These are phyloP conservation scores for Bimuria novae-zelandiae DNA, from an alignment of 2,329 filamentous ascomycete species.

Conservation along the genomic window DNA sequence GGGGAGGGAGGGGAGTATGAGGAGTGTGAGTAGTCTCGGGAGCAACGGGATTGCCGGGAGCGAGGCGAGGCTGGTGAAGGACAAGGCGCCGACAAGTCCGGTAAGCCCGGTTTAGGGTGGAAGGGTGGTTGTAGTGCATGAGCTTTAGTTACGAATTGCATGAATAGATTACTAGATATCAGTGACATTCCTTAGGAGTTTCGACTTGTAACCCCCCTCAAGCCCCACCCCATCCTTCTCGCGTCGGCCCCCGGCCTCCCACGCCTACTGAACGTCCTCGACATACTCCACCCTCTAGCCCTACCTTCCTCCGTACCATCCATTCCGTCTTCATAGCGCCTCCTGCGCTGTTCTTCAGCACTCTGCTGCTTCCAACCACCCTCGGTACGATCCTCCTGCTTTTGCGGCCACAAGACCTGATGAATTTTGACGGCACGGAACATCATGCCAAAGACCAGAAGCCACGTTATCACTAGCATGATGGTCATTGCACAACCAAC, in stretches of 20 bases:
- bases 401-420: slow-evolving; percentile 78
- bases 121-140: not conserved
- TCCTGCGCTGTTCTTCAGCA: slow-evolving; percentile 35
- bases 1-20: slow-evolving; percentile 7
- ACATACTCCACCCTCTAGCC: slow-evolving; percentile 26
- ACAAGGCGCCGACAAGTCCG: slow-evolving; percentile 7
- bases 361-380: slow-evolving; percentile 57
- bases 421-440: slow-evolving; percentile 66
- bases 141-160: too few species aligned
- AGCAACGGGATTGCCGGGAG: too few species aligned
- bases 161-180: too few species aligned
- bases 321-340: slow-evolving; percentile 15
- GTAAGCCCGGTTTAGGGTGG: not conserved
- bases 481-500: slow-evolving; percentile 70
- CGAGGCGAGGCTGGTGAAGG: slow-evolving; percentile 6
- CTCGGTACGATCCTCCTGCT: slow-evolving; percentile 67
- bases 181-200: too few species aligned
- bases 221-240: slow-evolving; percentile 26
- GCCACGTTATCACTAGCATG: slow-evolving; percentile 69
- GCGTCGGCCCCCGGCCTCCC: slow-evolving; percentile 11
- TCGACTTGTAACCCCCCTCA: slow-evolving; percentile 1
- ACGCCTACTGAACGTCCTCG: slow-evolving; percentile 27
- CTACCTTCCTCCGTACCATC: slow-evolving; percentile 26
- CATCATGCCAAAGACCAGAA: slow-evolving; percentile 72
- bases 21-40: slow-evolving; percentile 9